A percentile compares a stretch with the other conserved stretches of the same genome.
Conservation (phyloP, 179 eudicot species). For the Beta lomatogona region DNA sequence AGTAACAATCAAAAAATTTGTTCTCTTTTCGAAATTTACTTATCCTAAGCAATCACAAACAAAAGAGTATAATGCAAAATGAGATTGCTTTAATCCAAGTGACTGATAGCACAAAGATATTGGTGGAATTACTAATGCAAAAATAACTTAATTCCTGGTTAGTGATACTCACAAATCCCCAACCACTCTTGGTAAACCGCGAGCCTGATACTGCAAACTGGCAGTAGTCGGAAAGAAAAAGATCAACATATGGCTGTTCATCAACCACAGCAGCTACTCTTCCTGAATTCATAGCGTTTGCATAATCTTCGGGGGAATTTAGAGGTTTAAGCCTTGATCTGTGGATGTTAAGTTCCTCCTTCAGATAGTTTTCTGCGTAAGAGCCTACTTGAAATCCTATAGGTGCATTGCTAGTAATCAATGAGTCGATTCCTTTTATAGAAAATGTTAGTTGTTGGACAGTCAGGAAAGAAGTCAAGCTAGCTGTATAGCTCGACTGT, state of each 20-base stretch:
- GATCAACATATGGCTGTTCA: slow-evolving; percentile 62
- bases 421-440: slow-evolving; percentile 58
- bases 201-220: slow-evolving; percentile 55
- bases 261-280: slow-evolving; percentile 67
- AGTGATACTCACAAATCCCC: slow-evolving; percentile 56
- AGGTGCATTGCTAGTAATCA: slow-evolving; percentile 39
- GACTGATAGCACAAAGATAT: not conserved
- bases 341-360: slow-evolving; percentile 50
- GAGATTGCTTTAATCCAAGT: too few species aligned
- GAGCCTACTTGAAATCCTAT: slow-evolving; percentile 71
- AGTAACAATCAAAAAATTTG: too few species aligned
- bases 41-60: too few species aligned
- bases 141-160: not conserved
- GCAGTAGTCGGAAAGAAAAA: slow-evolving; percentile 54
- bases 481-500: slow-evolving; percentile 74
- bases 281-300: slow-evolving; percentile 47
- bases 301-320: slow-evolving; percentile 42
- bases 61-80: too few species aligned
- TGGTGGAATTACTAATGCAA: not conserved
- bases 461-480: slow-evolving; percentile 67
- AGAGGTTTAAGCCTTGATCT: slow-evolving; percentile 50
- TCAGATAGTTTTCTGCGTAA: slow-evolving; percentile 55
- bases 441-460: slow-evolving; percentile 59
- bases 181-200: slow-evolving; percentile 57
- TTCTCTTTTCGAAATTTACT: too few species aligned